phyloP scores from a whole-genome alignment of 345 rosid species.

The Murraya paniculata region DNA sequence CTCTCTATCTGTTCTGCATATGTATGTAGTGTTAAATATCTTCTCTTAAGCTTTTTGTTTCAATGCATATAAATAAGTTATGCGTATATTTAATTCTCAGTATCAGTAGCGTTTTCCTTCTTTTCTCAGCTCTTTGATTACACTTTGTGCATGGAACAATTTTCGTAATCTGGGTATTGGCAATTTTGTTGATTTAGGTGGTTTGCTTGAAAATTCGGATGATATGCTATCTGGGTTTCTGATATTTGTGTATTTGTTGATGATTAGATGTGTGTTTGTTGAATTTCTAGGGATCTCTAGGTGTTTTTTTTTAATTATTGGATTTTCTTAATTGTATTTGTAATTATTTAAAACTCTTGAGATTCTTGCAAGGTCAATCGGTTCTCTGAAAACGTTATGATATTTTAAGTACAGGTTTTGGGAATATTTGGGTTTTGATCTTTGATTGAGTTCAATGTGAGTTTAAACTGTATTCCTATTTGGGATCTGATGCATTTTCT shows the following conservation, averaged over 20 bases:
- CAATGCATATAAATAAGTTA: background rate
- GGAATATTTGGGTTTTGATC: background rate
- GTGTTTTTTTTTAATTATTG: background rate
- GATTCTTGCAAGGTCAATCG: background rate
- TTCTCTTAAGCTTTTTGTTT: background rate
- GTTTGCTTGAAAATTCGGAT: conserved; percentile 2
- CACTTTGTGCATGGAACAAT: background rate
- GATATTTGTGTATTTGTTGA: background rate
- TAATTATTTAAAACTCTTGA: background rate
- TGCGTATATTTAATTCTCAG: background rate
- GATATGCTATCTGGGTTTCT: background rate
- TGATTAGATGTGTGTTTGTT: background rate
- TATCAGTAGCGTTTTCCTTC: background rate
- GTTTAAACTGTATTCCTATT: background rate
- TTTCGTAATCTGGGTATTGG: conserved; percentile 1
- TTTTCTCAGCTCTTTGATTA: background rate
- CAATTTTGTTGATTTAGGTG: background rate
- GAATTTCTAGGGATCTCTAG: background rate
- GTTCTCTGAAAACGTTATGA: background rate
- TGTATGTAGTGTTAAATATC: background rate
- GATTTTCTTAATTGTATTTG: background rate
- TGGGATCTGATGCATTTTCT: background rate
- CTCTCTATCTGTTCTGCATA: background rate
- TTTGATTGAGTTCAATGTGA: background rate
- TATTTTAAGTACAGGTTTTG: background rate